phyloP scores from a whole-genome alignment of 2,329 filamentous ascomycete genomes.

The Colletotrichum kahawae region DNA sequence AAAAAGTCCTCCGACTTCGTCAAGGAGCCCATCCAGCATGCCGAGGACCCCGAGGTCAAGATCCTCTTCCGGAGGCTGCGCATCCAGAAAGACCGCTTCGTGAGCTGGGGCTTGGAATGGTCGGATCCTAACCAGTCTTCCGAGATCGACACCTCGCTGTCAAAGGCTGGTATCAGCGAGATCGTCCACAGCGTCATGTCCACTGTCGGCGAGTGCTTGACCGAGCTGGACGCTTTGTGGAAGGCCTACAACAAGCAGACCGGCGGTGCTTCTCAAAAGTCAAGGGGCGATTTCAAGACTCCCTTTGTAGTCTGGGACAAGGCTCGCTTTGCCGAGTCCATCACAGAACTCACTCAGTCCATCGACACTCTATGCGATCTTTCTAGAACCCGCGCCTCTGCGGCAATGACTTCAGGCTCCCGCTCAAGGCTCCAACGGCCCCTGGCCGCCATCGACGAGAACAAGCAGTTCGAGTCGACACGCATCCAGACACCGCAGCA shows the following conservation, averaged over 20 bases:
- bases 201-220: slow-evolving; percentile 80
- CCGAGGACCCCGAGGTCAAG: slow-evolving; percentile 72
- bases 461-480: slow-evolving; percentile 61
- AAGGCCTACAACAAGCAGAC: slow-evolving; percentile 58
- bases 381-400: slow-evolving; percentile 66
- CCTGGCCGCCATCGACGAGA: slow-evolving; percentile 45
- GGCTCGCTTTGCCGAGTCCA: slow-evolving; percentile 74
- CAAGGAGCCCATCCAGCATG: slow-evolving; percentile 66
- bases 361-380: slow-evolving; percentile 83
- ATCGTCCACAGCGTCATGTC: slow-evolving; percentile 80
- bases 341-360: slow-evolving; percentile 75
- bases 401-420: slow-evolving; percentile 36
- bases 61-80: slow-evolving; percentile 76
- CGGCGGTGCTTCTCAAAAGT: slow-evolving; percentile 41
- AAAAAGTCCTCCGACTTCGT: slow-evolving; percentile 80
- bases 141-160: slow-evolving; percentile 74
- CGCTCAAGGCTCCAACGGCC: slow-evolving; percentile 41
- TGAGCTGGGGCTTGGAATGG: slow-evolving; percentile 84
- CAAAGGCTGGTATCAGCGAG: slow-evolving; percentile 76
- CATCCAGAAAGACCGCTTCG: slow-evolving; percentile 80
- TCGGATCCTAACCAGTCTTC: slow-evolving; percentile 71
- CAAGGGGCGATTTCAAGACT: slow-evolving; percentile 54
- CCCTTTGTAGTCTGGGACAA: slow-evolving; percentile 71
- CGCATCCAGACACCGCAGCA: slow-evolving; percentile 66
- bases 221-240: slow-evolving; percentile 77